These are phyloP conservation scores for Coemansia sp. DNA, from an alignment of 192 early-diverging fungal species.

Conservation along the genomic window DNA sequence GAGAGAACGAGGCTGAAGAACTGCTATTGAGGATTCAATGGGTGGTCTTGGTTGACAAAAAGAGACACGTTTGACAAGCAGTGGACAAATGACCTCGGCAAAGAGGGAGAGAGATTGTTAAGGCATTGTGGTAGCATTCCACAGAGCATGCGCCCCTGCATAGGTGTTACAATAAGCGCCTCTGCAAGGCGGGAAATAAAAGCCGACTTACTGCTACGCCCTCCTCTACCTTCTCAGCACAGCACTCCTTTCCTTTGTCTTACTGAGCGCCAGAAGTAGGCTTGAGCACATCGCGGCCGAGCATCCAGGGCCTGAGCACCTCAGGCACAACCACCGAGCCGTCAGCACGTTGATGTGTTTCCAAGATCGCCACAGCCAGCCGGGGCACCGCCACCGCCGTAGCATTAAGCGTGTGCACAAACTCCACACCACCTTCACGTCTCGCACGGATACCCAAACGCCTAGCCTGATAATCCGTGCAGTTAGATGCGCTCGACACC, in stretches of 20 bases:
- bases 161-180: not conserved
- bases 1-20: no score
- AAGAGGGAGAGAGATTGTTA: no score
- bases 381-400: slow-evolving; percentile 90
- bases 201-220: no score
- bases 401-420: slow-evolving; percentile 90
- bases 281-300: slow-evolving; percentile 31
- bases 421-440: slow-evolving; percentile 43
- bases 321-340: slow-evolving; percentile 70
- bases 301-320: slow-evolving; percentile 70
- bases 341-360: slow-evolving; percentile 66
- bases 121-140: no score
- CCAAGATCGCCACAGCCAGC: slow-evolving; percentile 81
- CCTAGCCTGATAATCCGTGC: slow-evolving; percentile 91
- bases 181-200: no score
- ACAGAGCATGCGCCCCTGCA: not conserved
- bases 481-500: slow-evolving; percentile 87
- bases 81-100: no score
- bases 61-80: no score
- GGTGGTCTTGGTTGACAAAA: no score
- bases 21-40: no score
- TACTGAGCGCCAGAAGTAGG: no score
- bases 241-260: no score
- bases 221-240: no score
- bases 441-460: slow-evolving; percentile 67